phyloP scores from a whole-genome alignment of 179 eudicot genomes.

The Nepenthes alata region DNA sequence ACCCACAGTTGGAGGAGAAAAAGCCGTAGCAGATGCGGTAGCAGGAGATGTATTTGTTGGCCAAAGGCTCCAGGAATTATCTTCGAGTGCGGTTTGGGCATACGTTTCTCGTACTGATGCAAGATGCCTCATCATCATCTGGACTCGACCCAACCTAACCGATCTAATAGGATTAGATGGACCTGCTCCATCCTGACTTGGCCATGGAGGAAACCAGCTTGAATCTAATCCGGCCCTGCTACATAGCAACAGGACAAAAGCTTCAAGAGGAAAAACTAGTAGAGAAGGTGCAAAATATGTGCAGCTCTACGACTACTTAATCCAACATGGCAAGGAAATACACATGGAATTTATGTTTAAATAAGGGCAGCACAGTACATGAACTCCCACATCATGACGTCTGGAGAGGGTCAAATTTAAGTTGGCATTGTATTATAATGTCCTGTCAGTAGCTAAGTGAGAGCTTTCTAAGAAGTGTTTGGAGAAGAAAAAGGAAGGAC shows the following conservation, averaged over 20 bases:
- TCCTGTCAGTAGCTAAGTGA: no score
- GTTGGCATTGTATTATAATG: no score
- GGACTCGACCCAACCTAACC: constrained; percentile 68
- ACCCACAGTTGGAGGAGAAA: constrained; percentile 32
- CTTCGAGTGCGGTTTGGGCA: constrained; percentile 85
- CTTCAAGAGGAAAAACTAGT: no score
- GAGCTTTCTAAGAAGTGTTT: no score
- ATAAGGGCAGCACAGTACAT: no score
- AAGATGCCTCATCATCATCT: constrained; percentile 96
- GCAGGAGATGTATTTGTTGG: constrained; percentile 69
- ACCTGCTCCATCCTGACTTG: constrained; percentile 75
- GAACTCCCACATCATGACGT: no score
- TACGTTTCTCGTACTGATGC: constrained; percentile 94
- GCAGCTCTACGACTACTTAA: no score
- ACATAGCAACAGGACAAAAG: background rate
- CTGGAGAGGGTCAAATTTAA: no score
- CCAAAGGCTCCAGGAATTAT: constrained; percentile 79
- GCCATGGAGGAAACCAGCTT: constrained; percentile 62
- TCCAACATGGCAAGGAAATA: no score
- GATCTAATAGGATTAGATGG: constrained; percentile 61
- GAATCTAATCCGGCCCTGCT: constrained; percentile 33
- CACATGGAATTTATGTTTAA: no score
- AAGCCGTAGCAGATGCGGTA: constrained; percentile 33
- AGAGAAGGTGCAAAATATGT: no score
- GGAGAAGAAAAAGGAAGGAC: no score